Evolutionary conservation across 305 asterid genomes (phyloP), one percentile per base, ranked within the genome.

Genomic region (Plantago lanceolata): DNA sequence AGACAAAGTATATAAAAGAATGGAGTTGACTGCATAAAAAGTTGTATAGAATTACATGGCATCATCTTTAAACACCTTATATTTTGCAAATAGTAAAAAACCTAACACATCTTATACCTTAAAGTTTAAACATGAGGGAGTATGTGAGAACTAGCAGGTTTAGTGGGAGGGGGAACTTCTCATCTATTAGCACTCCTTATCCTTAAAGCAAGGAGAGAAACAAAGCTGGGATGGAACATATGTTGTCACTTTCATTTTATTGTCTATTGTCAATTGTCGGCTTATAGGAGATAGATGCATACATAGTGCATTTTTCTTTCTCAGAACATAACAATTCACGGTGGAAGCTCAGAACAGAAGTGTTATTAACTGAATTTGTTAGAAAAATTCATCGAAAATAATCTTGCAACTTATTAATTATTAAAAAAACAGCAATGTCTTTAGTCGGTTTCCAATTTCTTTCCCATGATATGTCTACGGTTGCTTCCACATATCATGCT

Each of bases 391-490:
- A 4, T 17, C 51, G 6, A 20, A 50, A 16, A 24, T 31, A 51
- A 51, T 13, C 35, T 21, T 17, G 14, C 51, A 51, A 12, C 33
- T 55, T 18, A 17, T 28, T 31, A 55, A 12, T 55, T 8, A 20
- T 21, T n/a, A n/a, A 37, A 12, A 19, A 19, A 24, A 60, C 17
- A 1, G 12, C 33, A 33, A 28, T 61, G 29, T 49, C 43, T 67
- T 55, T 65, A 51, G 44, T 51, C 29, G 21, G 67, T 61, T 64
- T 63, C 47, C 59, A 13, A 20, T 50, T 65, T 43, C 43, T 67
- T 40, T 61, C 56, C 54, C 50, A 48, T 68, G 63, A 63, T 69
- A 40, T 35, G 24, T 17, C 52, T 67, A 12, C 2, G 35, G 28
- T 21, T 40, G 47, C 47, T 19, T 49, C 54, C 55, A 56, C 37